Evolutionary conservation across 129 eudicot species (phyloP).

Genomic region (Helichrysum umbraculigerum): DNA sequence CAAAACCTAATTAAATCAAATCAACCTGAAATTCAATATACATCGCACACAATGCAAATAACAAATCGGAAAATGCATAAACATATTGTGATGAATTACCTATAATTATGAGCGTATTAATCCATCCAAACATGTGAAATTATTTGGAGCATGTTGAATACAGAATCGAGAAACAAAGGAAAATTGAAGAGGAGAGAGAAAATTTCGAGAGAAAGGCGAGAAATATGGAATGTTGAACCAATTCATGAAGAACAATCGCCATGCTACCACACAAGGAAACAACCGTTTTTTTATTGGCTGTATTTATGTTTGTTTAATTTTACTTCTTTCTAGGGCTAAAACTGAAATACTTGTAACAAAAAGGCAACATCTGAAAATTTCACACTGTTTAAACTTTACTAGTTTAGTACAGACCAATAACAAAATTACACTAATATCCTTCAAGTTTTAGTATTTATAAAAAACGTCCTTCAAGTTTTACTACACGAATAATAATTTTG

Average conservation of each 20-base stretch:
- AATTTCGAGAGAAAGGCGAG: conserved; percentile 21
- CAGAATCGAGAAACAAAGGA: conserved; percentile 16
- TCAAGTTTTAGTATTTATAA: too few species aligned
- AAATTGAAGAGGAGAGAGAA: conserved; percentile 24
- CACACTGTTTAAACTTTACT: neutral
- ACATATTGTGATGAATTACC: conserved; percentile 18
- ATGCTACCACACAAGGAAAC: conserved; percentile 17
- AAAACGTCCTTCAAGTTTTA: neutral
- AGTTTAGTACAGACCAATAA: neutral
- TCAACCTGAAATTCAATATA: conserved; percentile 17
- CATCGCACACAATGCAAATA: neutral
- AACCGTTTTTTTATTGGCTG: conserved; percentile 29
- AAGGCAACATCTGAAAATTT: neutral
- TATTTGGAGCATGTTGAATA: neutral
- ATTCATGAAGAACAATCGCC: conserved; percentile 1
- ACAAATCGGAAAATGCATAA: neutral
- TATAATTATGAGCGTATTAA: conserved; percentile 24
- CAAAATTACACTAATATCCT: neutral
- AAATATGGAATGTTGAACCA: conserved; percentile 24
- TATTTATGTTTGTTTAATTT: neutral
- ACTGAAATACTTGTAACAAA: neutral
- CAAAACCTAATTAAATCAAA: neutral
- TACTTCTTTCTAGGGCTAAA: neutral
- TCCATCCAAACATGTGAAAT: conserved; percentile 21
- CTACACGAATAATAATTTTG: too few species aligned